phyloP scores from a whole-genome alignment of 2,329 filamentous ascomycete genomes.

The Drechmeria coniospora region DNA sequence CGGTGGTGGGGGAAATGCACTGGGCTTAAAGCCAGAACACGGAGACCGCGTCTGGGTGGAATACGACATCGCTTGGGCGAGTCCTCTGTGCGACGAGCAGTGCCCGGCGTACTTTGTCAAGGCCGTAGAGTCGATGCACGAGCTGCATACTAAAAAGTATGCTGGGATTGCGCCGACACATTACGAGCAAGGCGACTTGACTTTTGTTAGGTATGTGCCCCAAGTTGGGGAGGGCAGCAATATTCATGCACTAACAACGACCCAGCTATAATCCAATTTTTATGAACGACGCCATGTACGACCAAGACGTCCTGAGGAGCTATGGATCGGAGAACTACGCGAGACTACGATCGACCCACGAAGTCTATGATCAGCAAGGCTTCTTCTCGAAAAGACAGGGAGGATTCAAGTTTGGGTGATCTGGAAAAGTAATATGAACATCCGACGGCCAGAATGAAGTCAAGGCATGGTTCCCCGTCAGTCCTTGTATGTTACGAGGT shows the following conservation, averaged over 20 bases:
- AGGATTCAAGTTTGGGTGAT: slow-evolving; percentile 2
- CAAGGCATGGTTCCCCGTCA: no score
- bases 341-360: slow-evolving; percentile 4
- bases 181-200: slow-evolving; percentile 7
- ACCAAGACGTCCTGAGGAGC: slow-evolving; percentile 7
- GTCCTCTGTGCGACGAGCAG: slow-evolving; percentile 6
- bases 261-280: slow-evolving; percentile 10
- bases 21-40: slow-evolving; percentile 9
- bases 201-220: slow-evolving; percentile 6
- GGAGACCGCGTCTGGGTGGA: slow-evolving; percentile 16
- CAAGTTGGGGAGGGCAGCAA: no score
- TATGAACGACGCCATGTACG: slow-evolving; percentile 9
- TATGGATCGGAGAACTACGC: slow-evolving; percentile 6
- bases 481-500: no score
- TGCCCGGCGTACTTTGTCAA: slow-evolving; percentile 5
- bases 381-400: slow-evolving; percentile 5
- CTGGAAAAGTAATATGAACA: not conserved
- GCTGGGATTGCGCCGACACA: slow-evolving; percentile 8
- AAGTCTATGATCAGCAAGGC: slow-evolving; percentile 6
- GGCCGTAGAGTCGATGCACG: slow-evolving; percentile 4
- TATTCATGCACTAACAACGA: no score
- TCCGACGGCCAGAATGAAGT: no score
- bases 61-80: slow-evolving; percentile 14
- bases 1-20: slow-evolving; percentile 9
- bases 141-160: slow-evolving; percentile 5